Base-by-base conservation (phyloP, 2,329 filamentous ascomycete species). In the Sporothrix euskadiensis region DNA sequence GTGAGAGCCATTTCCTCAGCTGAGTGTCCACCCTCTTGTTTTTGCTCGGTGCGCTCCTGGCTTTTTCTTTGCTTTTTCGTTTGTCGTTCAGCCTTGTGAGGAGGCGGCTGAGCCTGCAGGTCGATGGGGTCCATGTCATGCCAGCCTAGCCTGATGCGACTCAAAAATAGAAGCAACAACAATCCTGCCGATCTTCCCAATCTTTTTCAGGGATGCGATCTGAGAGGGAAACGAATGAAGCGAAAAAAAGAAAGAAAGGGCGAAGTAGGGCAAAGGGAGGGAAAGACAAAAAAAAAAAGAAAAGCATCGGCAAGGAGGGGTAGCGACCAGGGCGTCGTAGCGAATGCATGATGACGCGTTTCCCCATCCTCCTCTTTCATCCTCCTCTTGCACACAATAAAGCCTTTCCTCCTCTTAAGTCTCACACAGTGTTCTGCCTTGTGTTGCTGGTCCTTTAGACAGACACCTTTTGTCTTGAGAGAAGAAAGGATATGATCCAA, bases 41-140 rank as follows among this genome's bases (percentile, higher is more conserved):
- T 68, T 26, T 32, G 12, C 30, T 2, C 39, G 6, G 52, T 56
- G 52, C 22, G 52, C 22, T 56, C 14, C 26, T 16, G 30, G 44
- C 44, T 19, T 49, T 6, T 26, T 26, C 26, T 26, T 26, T 26
- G 26, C 26, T 26, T 26, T 52, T n/a, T 68, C 41, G 44, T 52
- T 22, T 68, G 22, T 52, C 30, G 44, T 68, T 49, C 44, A 68
- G 22, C 44, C 65, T 52, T 52, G 44, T 2, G 14, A 68, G 44
- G 47, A 68, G 41, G 65, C 65, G 26, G 61, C 61, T 16, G 61
- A 66, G 61, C 39, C 61, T 66, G 22, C 61, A 30, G 19, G 59
- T n/a, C n/a, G 35, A 35, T 65, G 35, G 63, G 61, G 14, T 22
- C 32, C 35, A 22, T n/a, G 22, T 7, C 30, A 61, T 49, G 26